Base-by-base conservation (phyloP, 345 rosid genomes). In the Carallia brachiata region DNA sequence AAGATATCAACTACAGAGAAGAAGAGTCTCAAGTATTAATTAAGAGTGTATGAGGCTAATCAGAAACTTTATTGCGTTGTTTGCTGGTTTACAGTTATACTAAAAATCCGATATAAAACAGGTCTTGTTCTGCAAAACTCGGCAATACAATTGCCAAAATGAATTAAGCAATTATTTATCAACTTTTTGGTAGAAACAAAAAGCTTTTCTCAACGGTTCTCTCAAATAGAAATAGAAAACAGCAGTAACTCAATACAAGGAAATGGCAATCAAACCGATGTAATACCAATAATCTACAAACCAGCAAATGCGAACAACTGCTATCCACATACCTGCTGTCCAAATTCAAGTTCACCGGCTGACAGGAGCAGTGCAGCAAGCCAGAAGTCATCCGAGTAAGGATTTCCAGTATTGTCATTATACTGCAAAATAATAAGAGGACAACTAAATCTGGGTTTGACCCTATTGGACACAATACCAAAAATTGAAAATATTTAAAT, bases 361-460 rank as follows among this genome's bases (percentile, higher is more conserved):
- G 99, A 87, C 83, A 89, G 93, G 58, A 95, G 89, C 63, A 95
- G 84, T 61, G 88, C 88, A 80, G 99, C 90, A 69, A 92, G 96
- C 99, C 99, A 91, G 82, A 92, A 92, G 36, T 87, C 97, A 70
- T 95, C 97, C 10, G 99, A 95, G 83, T 88, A 92, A 4, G 84
- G 87, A 82, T 95, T 95, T 70, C 96, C 99, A 58, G 83, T 86
- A 77, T 92, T 95, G 79, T 95, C 99, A 78, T 95, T 95, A 77
- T 92, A 92, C 97, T 95, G 90, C 73, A 37, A 40, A 70, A 82
- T 13, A 69, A 77, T 56, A 15, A 76, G 54, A 32, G 60, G 61
- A 75, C 15, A 56, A 54, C 54, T 71, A 57, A 23, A 4, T n/a
- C 60, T 19, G 12, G 34, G 12, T 56, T 56, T 23, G 8, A 44